A percentile compares a stretch with the other conserved stretches of the same genome.
These are phyloP conservation scores for Epicoccum sorghinum DNA, from an alignment of 2,329 filamentous ascomycete genomes.

Conservation along the genomic window DNA sequence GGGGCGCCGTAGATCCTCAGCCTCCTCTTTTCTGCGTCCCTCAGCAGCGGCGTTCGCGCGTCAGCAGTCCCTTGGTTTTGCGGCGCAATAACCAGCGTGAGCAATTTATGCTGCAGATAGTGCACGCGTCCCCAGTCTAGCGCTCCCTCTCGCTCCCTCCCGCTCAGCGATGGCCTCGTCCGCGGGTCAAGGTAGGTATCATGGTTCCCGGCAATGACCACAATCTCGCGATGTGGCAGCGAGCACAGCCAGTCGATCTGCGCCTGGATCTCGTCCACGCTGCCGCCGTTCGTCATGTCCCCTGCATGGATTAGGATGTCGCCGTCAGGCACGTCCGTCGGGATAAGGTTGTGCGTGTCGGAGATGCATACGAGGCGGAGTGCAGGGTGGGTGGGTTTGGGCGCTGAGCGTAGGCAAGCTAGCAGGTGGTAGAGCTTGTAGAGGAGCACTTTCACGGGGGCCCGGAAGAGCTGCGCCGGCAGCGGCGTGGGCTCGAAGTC, in stretches of 20 bases:
- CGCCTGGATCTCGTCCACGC: slow-evolving; percentile 74
- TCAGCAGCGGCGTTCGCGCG: slow-evolving; percentile 29
- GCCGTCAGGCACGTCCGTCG: slow-evolving; percentile 69
- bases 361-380: slow-evolving; percentile 87
- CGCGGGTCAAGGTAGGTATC: slow-evolving; percentile 81
- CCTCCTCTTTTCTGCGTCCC: slow-evolving; percentile 49
- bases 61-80: neutral
- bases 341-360: slow-evolving; percentile 77
- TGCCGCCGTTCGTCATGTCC: slow-evolving; percentile 79
- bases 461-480: slow-evolving; percentile 67
- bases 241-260: slow-evolving; percentile 81
- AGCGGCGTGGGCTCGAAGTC: slow-evolving; percentile 56
- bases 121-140: slow-evolving; percentile 72
- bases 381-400: slow-evolving; percentile 62
- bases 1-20: slow-evolving; percentile 81
- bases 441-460: slow-evolving; percentile 70
- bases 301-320: slow-evolving; percentile 91
- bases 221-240: slow-evolving; percentile 78
- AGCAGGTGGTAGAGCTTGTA: slow-evolving; percentile 68
- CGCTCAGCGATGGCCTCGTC: slow-evolving; percentile 57
- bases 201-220: slow-evolving; percentile 87
- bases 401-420: slow-evolving; percentile 69
- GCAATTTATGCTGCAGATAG: slow-evolving; percentile 75
- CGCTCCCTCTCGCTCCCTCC: slow-evolving; percentile 60
- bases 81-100: slow-evolving; percentile 62